These are phyloP conservation scores for Hygrophila difformis DNA, from an alignment of 257 asterid genomes.

Conservation along the genomic window DNA sequence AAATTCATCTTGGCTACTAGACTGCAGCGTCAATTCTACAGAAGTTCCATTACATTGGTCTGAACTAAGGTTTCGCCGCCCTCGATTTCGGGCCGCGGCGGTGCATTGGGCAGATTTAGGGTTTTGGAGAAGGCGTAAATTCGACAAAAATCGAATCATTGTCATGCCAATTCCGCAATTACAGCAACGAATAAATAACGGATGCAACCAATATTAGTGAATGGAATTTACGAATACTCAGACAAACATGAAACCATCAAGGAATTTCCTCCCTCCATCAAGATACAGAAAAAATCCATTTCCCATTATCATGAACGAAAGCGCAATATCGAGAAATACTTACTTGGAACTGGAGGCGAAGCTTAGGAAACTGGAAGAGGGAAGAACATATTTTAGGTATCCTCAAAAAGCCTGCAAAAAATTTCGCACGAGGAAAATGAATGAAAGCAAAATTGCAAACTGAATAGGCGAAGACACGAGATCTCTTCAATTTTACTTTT, in stretches of 20 bases:
- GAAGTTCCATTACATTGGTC: constrained; percentile 16
- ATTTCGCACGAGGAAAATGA: too few relatives aligned
- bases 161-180: constrained; percentile 30
- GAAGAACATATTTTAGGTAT: too few relatives aligned
- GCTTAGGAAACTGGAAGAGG: background rate
- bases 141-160: constrained; percentile 26
- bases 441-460: too few relatives aligned
- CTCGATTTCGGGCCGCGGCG: constrained; percentile 29
- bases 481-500: too few relatives aligned
- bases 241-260: background rate
- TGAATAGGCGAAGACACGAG: too few relatives aligned
- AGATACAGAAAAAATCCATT: background rate
- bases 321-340: background rate
- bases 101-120: constrained; percentile 21
- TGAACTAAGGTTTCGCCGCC: constrained; percentile 23
- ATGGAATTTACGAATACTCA: background rate
- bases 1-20: constrained; percentile 19
- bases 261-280: background rate
- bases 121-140: constrained; percentile 34
- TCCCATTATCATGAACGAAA: too few relatives aligned
- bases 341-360: background rate
- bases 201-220: background rate
- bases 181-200: background rate
- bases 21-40: constrained; percentile 18
- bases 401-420: too few relatives aligned